Conservation (phyloP, 768 basidiomycete genomes). For the Podaxis rugospora region DNA sequence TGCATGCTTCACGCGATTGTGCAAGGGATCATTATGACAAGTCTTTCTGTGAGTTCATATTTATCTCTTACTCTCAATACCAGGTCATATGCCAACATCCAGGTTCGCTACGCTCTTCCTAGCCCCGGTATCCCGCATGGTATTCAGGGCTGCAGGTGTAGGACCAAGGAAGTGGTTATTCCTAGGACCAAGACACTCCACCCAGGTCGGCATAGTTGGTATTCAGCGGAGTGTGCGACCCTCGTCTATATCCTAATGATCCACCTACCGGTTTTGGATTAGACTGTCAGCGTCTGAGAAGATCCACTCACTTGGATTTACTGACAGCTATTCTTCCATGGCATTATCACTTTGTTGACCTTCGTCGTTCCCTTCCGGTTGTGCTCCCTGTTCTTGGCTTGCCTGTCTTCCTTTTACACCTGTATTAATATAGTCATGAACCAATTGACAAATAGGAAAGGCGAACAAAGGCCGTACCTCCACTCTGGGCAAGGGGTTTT, state of each 20-base stretch:
- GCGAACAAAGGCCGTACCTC: slow-evolving; percentile 42
- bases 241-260: background rate
- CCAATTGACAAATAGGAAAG: slow-evolving; percentile 1
- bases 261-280: background rate
- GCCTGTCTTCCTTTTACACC: slow-evolving; percentile 52
- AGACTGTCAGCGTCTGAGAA: background rate
- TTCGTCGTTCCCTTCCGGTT: slow-evolving; percentile 19
- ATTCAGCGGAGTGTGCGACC: background rate
- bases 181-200: background rate
- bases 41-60: background rate
- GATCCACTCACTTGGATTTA: slow-evolving; percentile 9
- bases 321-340: slow-evolving; percentile 57
- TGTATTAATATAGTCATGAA: slow-evolving; percentile 16
- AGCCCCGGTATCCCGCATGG: background rate
- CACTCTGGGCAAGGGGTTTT: slow-evolving; percentile 71
- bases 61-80: background rate
- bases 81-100: background rate
- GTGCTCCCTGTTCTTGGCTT: slow-evolving; percentile 20
- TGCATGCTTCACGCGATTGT: background rate
- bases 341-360: slow-evolving; percentile 39
- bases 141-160: background rate
- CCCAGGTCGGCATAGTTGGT: background rate
- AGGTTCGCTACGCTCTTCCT: background rate
- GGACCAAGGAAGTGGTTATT: background rate
- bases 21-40: background rate